Percentiles rank a stretch among this genome's conserved stretches.
phyloP scores from a whole-genome alignment of 345 rosid species.

The Syzygium jambos region DNA sequence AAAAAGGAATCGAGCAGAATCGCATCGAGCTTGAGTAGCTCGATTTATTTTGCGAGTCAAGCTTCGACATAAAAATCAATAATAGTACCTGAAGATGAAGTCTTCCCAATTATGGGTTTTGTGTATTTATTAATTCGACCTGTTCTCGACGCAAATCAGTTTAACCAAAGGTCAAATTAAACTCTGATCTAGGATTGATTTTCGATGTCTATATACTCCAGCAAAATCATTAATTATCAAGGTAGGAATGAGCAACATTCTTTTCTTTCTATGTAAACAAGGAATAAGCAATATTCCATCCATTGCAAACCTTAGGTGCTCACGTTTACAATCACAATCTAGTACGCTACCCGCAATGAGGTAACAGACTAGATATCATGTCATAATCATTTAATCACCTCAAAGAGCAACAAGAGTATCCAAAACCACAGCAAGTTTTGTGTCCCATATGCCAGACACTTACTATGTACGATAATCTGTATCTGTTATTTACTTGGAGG shows the following conservation, averaged over 20 bases:
- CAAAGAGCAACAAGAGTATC: background rate
- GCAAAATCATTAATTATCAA: background rate
- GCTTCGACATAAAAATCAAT: no score
- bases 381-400: background rate
- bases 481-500: background rate
- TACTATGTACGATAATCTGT: background rate
- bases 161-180: background rate
- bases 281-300: background rate
- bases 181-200: background rate
- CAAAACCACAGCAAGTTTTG: background rate
- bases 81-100: no score
- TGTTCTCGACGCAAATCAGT: background rate
- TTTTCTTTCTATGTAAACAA: background rate
- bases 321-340: background rate
- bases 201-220: background rate
- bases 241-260: background rate
- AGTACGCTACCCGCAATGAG: background rate
- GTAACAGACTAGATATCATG: background rate
- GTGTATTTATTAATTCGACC: background rate
- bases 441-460: background rate
- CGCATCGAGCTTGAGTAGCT: no score
- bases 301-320: background rate
- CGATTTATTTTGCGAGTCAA: no score
- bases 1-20: no score
- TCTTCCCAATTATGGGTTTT: background rate